Conservation (phyloP, 106 monocot genomes). For the Amphibolis antarctica region DNA sequence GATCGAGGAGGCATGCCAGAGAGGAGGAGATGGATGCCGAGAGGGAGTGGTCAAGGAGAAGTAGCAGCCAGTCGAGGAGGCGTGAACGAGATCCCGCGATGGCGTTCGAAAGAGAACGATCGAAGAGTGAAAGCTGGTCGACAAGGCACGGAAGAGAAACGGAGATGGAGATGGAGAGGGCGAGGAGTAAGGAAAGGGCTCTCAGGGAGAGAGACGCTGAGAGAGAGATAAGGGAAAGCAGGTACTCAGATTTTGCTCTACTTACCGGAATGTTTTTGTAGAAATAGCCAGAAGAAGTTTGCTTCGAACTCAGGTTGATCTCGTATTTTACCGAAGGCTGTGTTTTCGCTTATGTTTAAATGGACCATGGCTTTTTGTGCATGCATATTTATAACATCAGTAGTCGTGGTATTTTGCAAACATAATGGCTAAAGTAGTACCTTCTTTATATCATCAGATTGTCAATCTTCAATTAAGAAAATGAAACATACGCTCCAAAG, state of each 20-base stretch:
- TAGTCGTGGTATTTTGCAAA: too few relatives aligned
- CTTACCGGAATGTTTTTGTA: too few relatives aligned
- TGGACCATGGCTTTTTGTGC: too few relatives aligned
- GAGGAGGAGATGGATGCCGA: constrained; percentile 10
- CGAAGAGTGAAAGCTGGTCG: constrained; percentile 6
- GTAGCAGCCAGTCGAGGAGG: constrained; percentile 6
- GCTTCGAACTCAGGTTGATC: too few relatives aligned
- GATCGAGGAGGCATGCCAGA: neutral
- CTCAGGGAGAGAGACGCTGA: constrained; percentile 8
- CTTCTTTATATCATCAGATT: too few relatives aligned
- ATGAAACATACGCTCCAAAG: too few relatives aligned
- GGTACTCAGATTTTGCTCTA: constrained; percentile 1
- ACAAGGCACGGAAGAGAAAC: constrained; percentile 6
- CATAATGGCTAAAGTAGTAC: too few relatives aligned
- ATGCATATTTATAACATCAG: too few relatives aligned
- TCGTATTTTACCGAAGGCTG: too few relatives aligned
- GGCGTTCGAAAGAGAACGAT: constrained; percentile 4
- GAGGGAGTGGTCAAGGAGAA: constrained; percentile 7
- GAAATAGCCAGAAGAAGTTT: too few relatives aligned
- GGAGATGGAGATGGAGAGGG: constrained; percentile 12
- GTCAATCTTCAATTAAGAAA: too few relatives aligned
- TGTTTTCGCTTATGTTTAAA: too few relatives aligned
- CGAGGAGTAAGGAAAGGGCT: constrained; percentile 6
- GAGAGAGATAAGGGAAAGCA: constrained; percentile 15
- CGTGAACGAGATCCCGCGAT: neutral